phyloP scores from a whole-genome alignment of 352 stramenopile species.

The Globisporangium mamillatum region DNA sequence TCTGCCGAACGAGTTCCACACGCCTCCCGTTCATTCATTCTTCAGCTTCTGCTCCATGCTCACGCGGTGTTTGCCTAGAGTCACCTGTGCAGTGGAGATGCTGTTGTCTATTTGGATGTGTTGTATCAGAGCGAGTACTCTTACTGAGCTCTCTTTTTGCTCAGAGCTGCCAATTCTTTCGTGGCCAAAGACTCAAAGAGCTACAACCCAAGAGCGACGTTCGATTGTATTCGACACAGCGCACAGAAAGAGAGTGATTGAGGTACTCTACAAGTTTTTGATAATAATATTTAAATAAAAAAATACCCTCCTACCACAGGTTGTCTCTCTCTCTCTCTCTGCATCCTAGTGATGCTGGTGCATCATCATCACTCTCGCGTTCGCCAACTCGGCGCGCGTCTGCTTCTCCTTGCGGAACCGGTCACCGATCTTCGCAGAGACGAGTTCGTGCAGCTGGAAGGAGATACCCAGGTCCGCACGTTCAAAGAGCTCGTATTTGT shows the following conservation, averaged over 20 bases:
- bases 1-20: no score
- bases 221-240: no score
- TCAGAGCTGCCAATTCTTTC: background rate
- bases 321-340: background rate
- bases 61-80: no score
- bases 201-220: background rate
- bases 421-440: slow-evolving; percentile 36
- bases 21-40: no score
- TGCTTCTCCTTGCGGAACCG: slow-evolving; percentile 31
- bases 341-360: slow-evolving; percentile 12
- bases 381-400: background rate
- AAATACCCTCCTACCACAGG: background rate
- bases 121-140: no score
- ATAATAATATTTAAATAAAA: slow-evolving; percentile 3
- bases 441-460: slow-evolving; percentile 38
- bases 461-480: slow-evolving; percentile 36
- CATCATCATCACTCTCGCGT: slow-evolving; percentile 20
- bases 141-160: no score
- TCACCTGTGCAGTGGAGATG: no score
- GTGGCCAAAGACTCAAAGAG: background rate
- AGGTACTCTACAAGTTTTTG: background rate
- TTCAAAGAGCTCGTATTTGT: slow-evolving; percentile 31
- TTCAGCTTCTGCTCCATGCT: no score
- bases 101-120: no score
- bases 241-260: background rate